phyloP scores from a whole-genome alignment of 2,329 filamentous ascomycete species.

The Calonectria honghensis region DNA sequence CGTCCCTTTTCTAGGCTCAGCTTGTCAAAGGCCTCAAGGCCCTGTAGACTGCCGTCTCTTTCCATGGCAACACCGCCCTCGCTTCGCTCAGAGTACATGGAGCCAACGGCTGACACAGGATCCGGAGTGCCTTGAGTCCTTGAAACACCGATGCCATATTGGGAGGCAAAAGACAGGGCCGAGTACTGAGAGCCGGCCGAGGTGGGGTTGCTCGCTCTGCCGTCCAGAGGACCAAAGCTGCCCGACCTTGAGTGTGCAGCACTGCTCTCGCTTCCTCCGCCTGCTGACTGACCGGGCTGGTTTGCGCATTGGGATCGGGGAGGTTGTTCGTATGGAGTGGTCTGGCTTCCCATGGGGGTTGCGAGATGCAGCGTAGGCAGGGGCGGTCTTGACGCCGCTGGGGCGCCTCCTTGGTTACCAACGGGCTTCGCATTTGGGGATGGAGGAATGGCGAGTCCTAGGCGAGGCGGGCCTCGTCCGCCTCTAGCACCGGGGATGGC shows the following conservation, averaged over 20 bases:
- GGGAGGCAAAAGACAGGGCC: slow-evolving; percentile 85
- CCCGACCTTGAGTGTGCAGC: slow-evolving; percentile 87
- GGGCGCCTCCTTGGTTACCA: slow-evolving; percentile 66
- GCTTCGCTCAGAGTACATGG: slow-evolving; percentile 86
- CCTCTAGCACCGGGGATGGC: slow-evolving; percentile 83
- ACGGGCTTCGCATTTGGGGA: slow-evolving; percentile 89
- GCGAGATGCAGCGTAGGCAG: slow-evolving; percentile 89
- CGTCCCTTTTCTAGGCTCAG: slow-evolving; percentile 87
- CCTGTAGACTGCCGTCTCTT: slow-evolving; percentile 86
- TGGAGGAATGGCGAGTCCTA: slow-evolving; percentile 92
- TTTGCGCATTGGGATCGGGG: slow-evolving; percentile 70
- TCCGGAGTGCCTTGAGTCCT: slow-evolving; percentile 83
- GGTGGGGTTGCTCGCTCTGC: slow-evolving; percentile 85
- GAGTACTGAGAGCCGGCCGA: slow-evolving; percentile 93
- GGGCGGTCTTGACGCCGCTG: slow-evolving; percentile 66
- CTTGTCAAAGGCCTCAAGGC: slow-evolving; percentile 86
- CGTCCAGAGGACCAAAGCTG: slow-evolving; percentile 87
- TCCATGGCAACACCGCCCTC: slow-evolving; percentile 87
- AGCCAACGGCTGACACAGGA: slow-evolving; percentile 91
- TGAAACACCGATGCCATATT: slow-evolving; percentile 80
- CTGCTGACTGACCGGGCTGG: slow-evolving; percentile 79
- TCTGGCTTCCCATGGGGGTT: slow-evolving; percentile 89
- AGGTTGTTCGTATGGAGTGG: slow-evolving; percentile 81
- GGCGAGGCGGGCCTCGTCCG: slow-evolving; percentile 81
- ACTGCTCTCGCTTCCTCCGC: slow-evolving; percentile 87